Base-by-base conservation (phyloP, 331 rosid species). In the Arachis monticola region DNA sequence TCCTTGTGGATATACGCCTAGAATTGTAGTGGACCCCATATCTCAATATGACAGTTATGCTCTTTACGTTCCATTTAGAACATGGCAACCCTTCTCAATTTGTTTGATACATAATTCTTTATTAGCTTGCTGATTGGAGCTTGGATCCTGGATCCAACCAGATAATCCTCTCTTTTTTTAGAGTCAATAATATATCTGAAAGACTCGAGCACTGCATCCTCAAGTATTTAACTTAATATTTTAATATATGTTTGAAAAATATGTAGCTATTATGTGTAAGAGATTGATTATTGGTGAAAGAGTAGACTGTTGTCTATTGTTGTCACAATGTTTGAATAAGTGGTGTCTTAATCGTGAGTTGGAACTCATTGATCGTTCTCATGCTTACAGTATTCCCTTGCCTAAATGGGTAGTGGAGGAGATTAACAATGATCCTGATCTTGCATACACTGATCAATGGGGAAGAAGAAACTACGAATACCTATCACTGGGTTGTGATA, bases 361-460 rank as follows among this genome's bases (percentile, higher is more conserved):
- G 53, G 8, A 35, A 35, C 75, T 77, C 4, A 74, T n/a, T 5
- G 5, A 60, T 64, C 45, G 60, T 45, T 56, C 9, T 72, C 0
- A 13, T 71, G 66, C 57, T 2, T 72, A 45, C 92, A 95, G 99
- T 10, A 95, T 95, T 85, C 99, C 99, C 42, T 74, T 95, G 72
- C 99, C 99, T 10, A 90, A 81, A 69, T 95, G 99, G 99, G 99
- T 41, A 32, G 88, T 53, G 57, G 99, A 92, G 64, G 99, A 95
- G 81, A 84, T 89, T 17, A 78, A 90, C 2, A 84, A 80, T n/a
- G 99, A 95, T 68, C 89, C 70, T 7, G 93, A 95, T 83, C 93
- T 95, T 65, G 96, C 93, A n/a, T 95, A 90, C 61, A 92, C 97
- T 22, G 99, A 95, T 85, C 98, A 92, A 82, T 95, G 99, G 99